Evolutionary conservation across 345 rosid species (phyloP).

Genomic region (Durio zibethinus): DNA sequence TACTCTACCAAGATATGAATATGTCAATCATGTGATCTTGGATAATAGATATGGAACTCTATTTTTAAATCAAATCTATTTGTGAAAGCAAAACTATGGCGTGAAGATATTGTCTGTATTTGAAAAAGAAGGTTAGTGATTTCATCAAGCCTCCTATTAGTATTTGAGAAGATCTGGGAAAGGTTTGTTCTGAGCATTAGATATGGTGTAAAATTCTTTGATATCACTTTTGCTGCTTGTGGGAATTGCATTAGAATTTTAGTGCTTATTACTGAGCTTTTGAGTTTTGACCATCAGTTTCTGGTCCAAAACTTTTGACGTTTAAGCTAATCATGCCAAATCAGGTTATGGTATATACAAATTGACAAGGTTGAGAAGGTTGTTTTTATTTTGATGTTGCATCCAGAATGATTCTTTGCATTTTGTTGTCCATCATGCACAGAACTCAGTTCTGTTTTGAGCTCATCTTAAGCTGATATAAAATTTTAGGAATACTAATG

Average conservation of each 20-base stretch:
- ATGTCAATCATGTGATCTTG: too few relatives aligned
- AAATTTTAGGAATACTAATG: not conserved
- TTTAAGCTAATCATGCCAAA: not conserved
- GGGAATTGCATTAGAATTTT: not conserved
- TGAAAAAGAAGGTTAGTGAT: not conserved
- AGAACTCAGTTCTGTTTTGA: not conserved
- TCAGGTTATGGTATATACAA: not conserved
- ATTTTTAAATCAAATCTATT: not conserved
- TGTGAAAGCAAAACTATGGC: not conserved
- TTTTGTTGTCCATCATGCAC: not conserved
- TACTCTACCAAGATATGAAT: not conserved
- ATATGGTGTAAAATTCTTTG: not conserved
- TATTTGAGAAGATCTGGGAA: not conserved
- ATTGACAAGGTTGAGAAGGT: not conserved
- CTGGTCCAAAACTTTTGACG: not conserved
- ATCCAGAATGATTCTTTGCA: not conserved
- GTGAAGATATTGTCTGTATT: not conserved
- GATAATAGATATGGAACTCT: not conserved
- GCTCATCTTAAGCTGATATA: not conserved
- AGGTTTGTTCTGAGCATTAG: not conserved
- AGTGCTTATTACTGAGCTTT: not conserved
- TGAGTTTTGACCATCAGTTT: not conserved
- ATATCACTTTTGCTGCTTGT: not conserved
- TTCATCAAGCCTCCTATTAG: not conserved
- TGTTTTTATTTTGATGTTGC: not conserved